Evolutionary conservation across 2,329 filamentous ascomycete genomes (phyloP).

Genomic region (Epichloe festucae): DNA sequence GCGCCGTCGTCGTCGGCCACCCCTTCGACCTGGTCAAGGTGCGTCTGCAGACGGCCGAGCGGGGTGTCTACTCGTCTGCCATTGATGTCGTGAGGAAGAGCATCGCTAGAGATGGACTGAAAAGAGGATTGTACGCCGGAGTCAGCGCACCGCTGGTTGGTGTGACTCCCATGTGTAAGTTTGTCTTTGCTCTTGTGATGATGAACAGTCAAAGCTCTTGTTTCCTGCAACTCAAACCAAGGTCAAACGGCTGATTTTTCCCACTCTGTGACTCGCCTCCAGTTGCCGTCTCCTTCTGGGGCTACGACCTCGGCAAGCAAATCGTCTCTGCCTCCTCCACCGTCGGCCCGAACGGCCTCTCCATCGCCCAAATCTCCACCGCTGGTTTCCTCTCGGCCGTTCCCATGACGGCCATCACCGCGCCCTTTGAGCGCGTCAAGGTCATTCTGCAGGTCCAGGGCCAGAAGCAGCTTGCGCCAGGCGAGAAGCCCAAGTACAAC

Average conservation of each 20-base stretch:
- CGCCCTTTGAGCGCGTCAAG: conserved; percentile 96
- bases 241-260: not conserved
- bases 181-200: not conserved
- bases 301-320: conserved; percentile 89
- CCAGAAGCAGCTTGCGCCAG: conserved; percentile 75
- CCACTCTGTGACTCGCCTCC: not conserved
- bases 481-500: conserved; percentile 84
- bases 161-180: conserved; percentile 97
- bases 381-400: conserved; percentile 97
- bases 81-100: conserved; percentile 87
- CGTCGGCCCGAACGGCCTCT: conserved; percentile 57
- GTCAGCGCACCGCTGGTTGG: conserved; percentile 89
- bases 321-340: conserved; percentile 60
- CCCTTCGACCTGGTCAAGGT: conserved; percentile 98
- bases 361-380: conserved; percentile 75
- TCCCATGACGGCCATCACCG: conserved; percentile 96
- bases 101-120: conserved; percentile 71
- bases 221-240: too few relatives aligned
- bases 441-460: conserved; percentile 96
- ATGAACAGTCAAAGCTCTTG: too few relatives aligned
- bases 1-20: conserved; percentile 87
- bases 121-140: conserved; percentile 82
- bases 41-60: conserved; percentile 87
- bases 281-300: conserved; percentile 67
- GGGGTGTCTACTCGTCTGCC: conserved; percentile 79